Base-by-base conservation (phyloP, 2,329 filamentous ascomycete genomes). In the Aspergillus pseudonomiae region DNA sequence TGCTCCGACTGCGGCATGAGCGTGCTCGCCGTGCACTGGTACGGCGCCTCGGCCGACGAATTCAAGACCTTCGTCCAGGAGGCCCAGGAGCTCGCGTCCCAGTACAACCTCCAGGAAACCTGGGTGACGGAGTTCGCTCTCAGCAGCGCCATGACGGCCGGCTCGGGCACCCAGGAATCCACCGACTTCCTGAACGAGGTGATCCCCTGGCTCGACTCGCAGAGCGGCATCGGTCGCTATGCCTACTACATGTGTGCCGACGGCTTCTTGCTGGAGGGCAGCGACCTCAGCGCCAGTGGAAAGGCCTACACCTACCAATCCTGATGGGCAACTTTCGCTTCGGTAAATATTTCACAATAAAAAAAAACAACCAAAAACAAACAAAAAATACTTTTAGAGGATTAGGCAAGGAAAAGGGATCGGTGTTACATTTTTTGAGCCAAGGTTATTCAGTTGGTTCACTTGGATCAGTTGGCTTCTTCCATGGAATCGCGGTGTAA, bases 61-160 rank as follows among this genome's bases (percentile, higher is more conserved):
- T 80, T 82, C 73, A 75, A 78, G 70, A 60, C 63, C 7, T 78
- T 80, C 45, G 74, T 82, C 46, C 60, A 68, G 14, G 61, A 76
- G 50, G 77, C 80, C 21, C 73, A 78, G 59, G 57, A 66, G 10
- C 66, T 79, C 10, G 80, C 77, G 1, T 46, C 61, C 4, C 55
- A 73, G 14, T 68, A 80, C 57, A 68, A 66, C 24, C 74, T 83
- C 36, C 52, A 68, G n/a, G 75, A 78, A 54, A 74, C 82, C 63
- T 83, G 81, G 81, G 64, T 83, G 21, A 80, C 81, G 1, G 81
- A 83, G 68, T 82, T 82, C 65, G 77, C 74, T 10, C 74, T 78
- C 45, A 74, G 62, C 56, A 70, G 72, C 12, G 74, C 75, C 52
- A 28, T 71, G 10, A 69, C 65, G 7, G 70, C 69, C 28, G 65